These are phyloP conservation scores for Nakazawaea wyomingensis DNA, from an alignment of 805 yeast genomes.

Conservation along the genomic window DNA sequence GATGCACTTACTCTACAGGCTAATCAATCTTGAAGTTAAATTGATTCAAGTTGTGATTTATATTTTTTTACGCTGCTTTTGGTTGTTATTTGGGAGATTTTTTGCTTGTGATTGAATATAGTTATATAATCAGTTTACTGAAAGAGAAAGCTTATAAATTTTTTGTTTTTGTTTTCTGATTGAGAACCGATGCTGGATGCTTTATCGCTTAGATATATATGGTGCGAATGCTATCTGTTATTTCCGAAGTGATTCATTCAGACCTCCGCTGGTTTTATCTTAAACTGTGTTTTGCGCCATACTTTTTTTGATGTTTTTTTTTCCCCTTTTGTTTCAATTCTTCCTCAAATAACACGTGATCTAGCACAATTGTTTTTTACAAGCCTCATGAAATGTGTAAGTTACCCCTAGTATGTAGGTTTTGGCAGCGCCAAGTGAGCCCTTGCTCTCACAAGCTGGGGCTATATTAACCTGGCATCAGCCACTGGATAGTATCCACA, in stretches of 20 bases:
- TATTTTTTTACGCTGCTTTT: constrained; percentile 13
- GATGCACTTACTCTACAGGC: constrained; percentile 26
- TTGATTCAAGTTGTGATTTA: constrained; percentile 15
- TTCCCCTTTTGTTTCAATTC: background rate
- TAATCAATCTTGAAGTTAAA: constrained; percentile 16
- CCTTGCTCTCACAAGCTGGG: too few relatives aligned
- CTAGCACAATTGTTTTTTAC: constrained; percentile 1
- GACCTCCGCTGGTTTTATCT: background rate
- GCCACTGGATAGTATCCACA: background rate
- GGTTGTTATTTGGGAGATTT: constrained; percentile 1
- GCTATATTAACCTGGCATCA: background rate
- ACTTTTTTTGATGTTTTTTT: background rate
- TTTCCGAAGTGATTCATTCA: too few relatives aligned
- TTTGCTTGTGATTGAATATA: too few relatives aligned
- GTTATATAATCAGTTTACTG: too few relatives aligned
- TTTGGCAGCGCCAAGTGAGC: too few relatives aligned
- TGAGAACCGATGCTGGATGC: too few relatives aligned
- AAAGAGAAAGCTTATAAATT: too few relatives aligned
- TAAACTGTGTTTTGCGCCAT: background rate
- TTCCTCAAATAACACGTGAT: background rate
- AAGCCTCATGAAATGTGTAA: background rate
- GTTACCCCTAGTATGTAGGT: too few relatives aligned
- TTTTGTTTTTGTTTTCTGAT: too few relatives aligned
- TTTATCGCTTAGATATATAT: too few relatives aligned
- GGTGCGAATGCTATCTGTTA: too few relatives aligned